Conservation (phyloP, 768 basidiomycete genomes). For the Cyathus striatus region DNA sequence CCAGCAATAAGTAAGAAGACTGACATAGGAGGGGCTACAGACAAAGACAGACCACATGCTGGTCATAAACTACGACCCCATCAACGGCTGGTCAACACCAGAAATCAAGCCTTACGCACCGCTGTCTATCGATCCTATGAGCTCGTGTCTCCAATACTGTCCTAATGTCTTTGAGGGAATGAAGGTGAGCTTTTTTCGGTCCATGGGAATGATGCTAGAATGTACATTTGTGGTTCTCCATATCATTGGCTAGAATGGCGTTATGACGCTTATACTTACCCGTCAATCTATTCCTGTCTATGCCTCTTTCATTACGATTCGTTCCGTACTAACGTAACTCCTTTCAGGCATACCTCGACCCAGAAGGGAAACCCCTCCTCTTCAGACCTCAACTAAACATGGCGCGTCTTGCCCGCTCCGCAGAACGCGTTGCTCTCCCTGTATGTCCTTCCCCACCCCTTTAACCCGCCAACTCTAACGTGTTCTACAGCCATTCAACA, state of each 20-base stretch:
- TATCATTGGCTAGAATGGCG: too few species aligned
- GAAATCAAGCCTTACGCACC: conserved; percentile 75
- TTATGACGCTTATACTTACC: too few species aligned
- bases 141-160: conserved; percentile 83
- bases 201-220: background rate
- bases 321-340: background rate
- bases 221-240: too few species aligned
- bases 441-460: conserved; percentile 26
- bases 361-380: conserved; percentile 67
- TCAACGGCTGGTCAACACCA: conserved; percentile 64
- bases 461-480: background rate
- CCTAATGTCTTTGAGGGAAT: conserved; percentile 86
- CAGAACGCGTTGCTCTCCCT: conserved; percentile 68
- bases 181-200: conserved; percentile 37
- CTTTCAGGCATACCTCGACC: conserved; percentile 58
- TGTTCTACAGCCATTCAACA: conserved; percentile 57
- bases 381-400: conserved; percentile 87
- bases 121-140: conserved; percentile 61
- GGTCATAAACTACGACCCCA: conserved; percentile 54
- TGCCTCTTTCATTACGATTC: too few species aligned
- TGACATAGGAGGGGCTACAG: conserved; percentile 21
- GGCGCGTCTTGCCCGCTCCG: conserved; percentile 69
- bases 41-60: conserved; percentile 80
- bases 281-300: too few species aligned
- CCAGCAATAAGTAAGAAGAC: background rate